phyloP scores from a whole-genome alignment of 164 flowering plant species.

The Vitis riparia region DNA sequence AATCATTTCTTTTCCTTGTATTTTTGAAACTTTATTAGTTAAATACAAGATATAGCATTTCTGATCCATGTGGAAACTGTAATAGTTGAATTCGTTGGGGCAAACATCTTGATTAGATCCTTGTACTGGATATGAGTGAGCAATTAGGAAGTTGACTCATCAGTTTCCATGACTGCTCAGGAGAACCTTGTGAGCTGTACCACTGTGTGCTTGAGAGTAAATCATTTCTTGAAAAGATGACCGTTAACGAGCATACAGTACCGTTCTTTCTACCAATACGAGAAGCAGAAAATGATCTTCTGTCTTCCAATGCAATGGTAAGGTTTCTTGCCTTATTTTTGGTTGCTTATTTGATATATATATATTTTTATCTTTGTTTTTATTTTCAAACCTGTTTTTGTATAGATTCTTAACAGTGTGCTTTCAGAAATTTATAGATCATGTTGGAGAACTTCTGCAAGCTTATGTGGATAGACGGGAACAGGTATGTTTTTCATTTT shows the following conservation, averaged over 20 bases:
- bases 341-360: not conserved
- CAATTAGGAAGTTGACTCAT: slow-evolving; percentile 3
- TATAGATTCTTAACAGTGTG: slow-evolving; percentile 5
- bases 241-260: slow-evolving; percentile 90
- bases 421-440: slow-evolving; percentile 91
- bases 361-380: not conserved
- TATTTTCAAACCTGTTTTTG: not conserved
- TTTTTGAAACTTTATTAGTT: not conserved
- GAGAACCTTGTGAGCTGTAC: slow-evolving; percentile 84
- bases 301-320: slow-evolving; percentile 93
- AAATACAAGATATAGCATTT: not conserved
- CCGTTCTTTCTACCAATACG: slow-evolving; percentile 93
- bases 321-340: slow-evolving; percentile 25
- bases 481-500: slow-evolving; percentile 60
- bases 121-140: not conserved
- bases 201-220: slow-evolving; percentile 96
- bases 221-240: slow-evolving; percentile 98
- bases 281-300: slow-evolving; percentile 89
- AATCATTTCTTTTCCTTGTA: not conserved
- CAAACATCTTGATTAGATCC: not conserved
- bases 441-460: slow-evolving; percentile 87
- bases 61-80: not conserved
- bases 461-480: slow-evolving; percentile 95
- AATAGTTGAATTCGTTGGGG: not conserved
- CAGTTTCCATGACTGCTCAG: slow-evolving; percentile 39